Evolutionary conservation across 2,329 filamentous ascomycete genomes (phyloP).

Genomic region (Neoscytalidium dimidiatum): DNA sequence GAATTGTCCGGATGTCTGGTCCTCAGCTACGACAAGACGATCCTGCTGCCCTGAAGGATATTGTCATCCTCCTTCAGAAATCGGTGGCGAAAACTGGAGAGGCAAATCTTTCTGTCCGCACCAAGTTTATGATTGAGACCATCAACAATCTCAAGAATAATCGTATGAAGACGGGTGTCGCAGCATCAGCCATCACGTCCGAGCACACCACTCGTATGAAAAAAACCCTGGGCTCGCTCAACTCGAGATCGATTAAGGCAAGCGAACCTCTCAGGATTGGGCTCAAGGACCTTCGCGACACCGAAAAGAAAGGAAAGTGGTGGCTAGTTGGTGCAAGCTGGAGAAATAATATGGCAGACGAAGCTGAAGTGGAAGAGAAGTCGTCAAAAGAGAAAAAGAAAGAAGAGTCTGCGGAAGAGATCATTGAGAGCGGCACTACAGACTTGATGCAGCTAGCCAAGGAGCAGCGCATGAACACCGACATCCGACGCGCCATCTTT

Average conservation of each 20-base stretch:
- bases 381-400: conserved; percentile 26
- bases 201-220: conserved; percentile 88
- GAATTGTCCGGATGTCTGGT: conserved; percentile 78
- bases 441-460: conserved; percentile 75
- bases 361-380: conserved; percentile 38
- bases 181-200: conserved; percentile 70
- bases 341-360: conserved; percentile 47
- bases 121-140: conserved; percentile 96
- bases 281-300: conserved; percentile 77
- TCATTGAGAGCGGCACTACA: conserved; percentile 43
- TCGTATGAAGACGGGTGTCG: conserved; percentile 73
- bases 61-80: conserved; percentile 76
- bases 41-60: conserved; percentile 82
- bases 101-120: conserved; percentile 76
- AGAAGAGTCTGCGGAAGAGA: conserved; percentile 21
- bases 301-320: conserved; percentile 91
- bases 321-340: conserved; percentile 98
- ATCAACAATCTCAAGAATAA: conserved; percentile 96
- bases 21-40: conserved; percentile 86
- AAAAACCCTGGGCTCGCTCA: conserved; percentile 80
- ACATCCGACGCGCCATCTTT: conserved; percentile 88
- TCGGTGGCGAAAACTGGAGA: conserved; percentile 69
- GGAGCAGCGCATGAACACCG: conserved; percentile 83
- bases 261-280: conserved; percentile 81
- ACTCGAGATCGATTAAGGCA: conserved; percentile 66